A percentile compares a stretch with the other conserved stretches of the same genome.
Conservation (phyloP, 2,329 filamentous ascomycete species). For the Alternaria brassicae region DNA sequence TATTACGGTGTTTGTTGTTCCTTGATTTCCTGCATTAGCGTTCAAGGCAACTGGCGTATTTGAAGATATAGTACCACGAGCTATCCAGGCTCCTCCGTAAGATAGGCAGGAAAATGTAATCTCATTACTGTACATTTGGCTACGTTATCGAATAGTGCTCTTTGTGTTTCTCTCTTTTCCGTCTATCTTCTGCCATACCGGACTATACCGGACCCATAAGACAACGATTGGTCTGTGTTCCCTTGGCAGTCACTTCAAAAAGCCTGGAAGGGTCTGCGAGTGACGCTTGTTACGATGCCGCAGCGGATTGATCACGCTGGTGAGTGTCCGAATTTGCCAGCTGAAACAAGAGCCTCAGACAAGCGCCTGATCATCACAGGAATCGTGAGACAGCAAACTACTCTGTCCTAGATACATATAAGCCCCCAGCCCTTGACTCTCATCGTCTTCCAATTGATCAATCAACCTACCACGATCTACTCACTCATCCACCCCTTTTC, state of each 20-base stretch:
- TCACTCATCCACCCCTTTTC: neutral
- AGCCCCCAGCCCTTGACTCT: accelerated
- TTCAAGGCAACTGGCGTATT: slow-evolving; percentile 4
- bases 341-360: neutral
- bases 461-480: neutral
- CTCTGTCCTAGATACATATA: neutral
- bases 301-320: neutral
- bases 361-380: neutral
- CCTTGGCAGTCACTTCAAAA: neutral
- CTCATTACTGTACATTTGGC: neutral
- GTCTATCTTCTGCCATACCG: neutral
- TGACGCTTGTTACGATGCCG: neutral
- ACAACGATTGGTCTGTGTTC: neutral
- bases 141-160: neutral
- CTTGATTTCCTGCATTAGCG: slow-evolving; percentile 6
- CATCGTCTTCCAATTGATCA: neutral
- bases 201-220: neutral
- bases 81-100: neutral
- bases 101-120: slow-evolving; percentile 1
- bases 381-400: neutral
- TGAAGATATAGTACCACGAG: neutral
- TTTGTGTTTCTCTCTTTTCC: neutral
- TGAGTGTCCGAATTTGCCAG: neutral
- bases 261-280: neutral
- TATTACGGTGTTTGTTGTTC: slow-evolving; percentile 2